Evolutionary conservation across 140 eudicot genomes (phyloP), one percentile per base, ranked within the genome.

Genomic region (Senecio squalidus): DNA sequence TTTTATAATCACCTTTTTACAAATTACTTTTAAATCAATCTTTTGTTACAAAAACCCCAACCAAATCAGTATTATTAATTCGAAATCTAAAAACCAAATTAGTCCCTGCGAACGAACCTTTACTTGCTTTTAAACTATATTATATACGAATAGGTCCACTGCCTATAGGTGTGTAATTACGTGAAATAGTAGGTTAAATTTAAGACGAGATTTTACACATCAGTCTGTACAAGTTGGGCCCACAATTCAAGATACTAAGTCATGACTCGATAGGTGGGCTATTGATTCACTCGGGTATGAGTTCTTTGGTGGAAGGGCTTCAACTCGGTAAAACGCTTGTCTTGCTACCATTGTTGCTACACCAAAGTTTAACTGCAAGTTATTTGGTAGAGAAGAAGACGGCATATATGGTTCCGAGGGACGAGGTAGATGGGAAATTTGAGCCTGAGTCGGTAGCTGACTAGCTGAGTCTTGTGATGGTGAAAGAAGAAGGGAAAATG

Each of bases 211-310:
- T n/a, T n/a, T n/a, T n/a, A n/a, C n/a, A n/a, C n/a, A n/a, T n/a
- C n/a, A 51, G 81, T 83, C 50, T 76, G 72, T 30, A 62, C 39
- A 38, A 28, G 67, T 1, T 83, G 86, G 86, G 81, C 69, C 92
- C 81, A 21, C 92, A 79, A 25, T 34, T 70, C 8, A 79, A 62
- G 60, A 79, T 82, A 25, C 29, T 82, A 64, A 62, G 76, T 55
- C 90, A 82, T 69, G 85, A 72, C 16, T 75, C 83, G 17, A 76
- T 82, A 17, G 85, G 82, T 25, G 78, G 55, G 25, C 72, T 78
- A 58, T 34, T 79, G 62, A 78, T 77, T 43, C 86, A 83, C 54
- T 76, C 76, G 10, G 86, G 91, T 0, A 72, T 59, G 80, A 48
- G 83, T 45, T 83, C 76, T 1, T 5, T 73, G 6, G 61, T 83